phyloP scores from a whole-genome alignment of 495 filamentous ascomycete species.

The Delitschia confertaspora region DNA sequence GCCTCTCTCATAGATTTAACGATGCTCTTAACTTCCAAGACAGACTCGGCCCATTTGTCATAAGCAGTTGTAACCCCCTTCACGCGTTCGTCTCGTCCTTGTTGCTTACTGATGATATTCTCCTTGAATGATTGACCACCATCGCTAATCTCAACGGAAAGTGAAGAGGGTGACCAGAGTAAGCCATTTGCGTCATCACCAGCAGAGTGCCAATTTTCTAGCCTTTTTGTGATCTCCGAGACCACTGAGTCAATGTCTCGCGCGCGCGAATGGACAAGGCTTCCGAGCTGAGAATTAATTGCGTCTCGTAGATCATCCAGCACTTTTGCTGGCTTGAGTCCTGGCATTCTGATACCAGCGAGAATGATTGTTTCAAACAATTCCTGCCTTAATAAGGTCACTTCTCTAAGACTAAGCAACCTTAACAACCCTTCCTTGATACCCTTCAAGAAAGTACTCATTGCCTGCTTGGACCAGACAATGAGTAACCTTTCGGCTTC shows the following conservation, averaged over 20 bases:
- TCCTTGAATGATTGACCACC: slow-evolving; percentile 50
- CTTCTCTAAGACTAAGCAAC: slow-evolving; percentile 52
- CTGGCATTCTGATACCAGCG: slow-evolving; percentile 39
- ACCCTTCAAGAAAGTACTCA: slow-evolving; percentile 52
- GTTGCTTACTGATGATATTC: slow-evolving; percentile 42
- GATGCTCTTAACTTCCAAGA: slow-evolving; percentile 50
- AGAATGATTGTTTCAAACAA: slow-evolving; percentile 67
- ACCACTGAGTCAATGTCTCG: slow-evolving; percentile 50
- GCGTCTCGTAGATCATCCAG: slow-evolving; percentile 58
- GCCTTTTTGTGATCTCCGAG: slow-evolving; percentile 41
- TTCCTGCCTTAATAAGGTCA: slow-evolving; percentile 60
- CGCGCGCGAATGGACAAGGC: slow-evolving; percentile 51
- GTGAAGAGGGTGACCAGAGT: slow-evolving; percentile 40
- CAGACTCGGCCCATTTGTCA: slow-evolving; percentile 55
- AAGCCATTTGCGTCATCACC: slow-evolving; percentile 32
- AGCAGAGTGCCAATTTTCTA: slow-evolving; percentile 22
- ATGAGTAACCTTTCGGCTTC: slow-evolving; percentile 58
- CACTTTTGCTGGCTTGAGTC: slow-evolving; percentile 37
- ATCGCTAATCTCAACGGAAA: slow-evolving; percentile 43
- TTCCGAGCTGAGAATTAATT: slow-evolving; percentile 55
- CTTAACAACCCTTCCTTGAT: slow-evolving; percentile 47
- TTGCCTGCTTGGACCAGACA: slow-evolving; percentile 65
- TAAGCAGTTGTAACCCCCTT: slow-evolving; percentile 52
- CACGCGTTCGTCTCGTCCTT: slow-evolving; percentile 61
- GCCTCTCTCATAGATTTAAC: slow-evolving; percentile 58